Evolutionary conservation across 495 filamentous ascomycete genomes (phyloP), one percentile per base, ranked within the genome.

Genomic region (Neurospora sublineolata): DNA sequence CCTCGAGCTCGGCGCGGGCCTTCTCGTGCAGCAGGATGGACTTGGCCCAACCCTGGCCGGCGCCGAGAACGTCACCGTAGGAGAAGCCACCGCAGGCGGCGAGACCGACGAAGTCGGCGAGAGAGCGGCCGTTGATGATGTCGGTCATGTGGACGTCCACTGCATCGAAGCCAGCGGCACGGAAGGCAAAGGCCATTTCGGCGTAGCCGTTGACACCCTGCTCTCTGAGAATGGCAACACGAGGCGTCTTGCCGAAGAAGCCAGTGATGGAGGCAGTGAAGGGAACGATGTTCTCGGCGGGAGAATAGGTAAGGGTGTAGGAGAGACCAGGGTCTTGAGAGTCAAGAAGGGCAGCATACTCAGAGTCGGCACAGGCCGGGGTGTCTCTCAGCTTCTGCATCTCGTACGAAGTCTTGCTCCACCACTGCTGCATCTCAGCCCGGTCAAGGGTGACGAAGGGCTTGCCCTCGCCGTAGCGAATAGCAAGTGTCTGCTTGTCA

Each of bases 101-200:
- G 23, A 98, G 87, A 74, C 95, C 95, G 67, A 89, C 88, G 75
- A 96, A 97, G 75, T 87, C 88, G 72, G 89, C 84, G 18, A 99
- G 89, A 2, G 92, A 93, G 36, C 89, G 87, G 33, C 89, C 91
- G 18, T 86, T 86, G 75, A 97, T 89, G 75, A 99, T 89, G 76
- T 98, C 94, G 3, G 91, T 94, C 94, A 99, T 98, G 85, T 97
- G 95, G 3, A 99, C 92, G 77, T 99, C 95, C 40, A 97, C 86
- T 7, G 93, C 88, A 36, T 93, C 87, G 82, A 99, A 98, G 41
- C 94, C 94, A 70, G 94, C 95, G 27, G 88, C 88, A 77, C 91
- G 88, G 87, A 99, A 99, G 70, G 94, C 94, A 74, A 96, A 98
- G 6, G 95, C 95, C 83, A 99, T 98, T 79, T 99, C 95, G 20